These are phyloP conservation scores for Podospora fimiseda DNA, from an alignment of 495 filamentous ascomycete genomes.

Conservation along the genomic window DNA sequence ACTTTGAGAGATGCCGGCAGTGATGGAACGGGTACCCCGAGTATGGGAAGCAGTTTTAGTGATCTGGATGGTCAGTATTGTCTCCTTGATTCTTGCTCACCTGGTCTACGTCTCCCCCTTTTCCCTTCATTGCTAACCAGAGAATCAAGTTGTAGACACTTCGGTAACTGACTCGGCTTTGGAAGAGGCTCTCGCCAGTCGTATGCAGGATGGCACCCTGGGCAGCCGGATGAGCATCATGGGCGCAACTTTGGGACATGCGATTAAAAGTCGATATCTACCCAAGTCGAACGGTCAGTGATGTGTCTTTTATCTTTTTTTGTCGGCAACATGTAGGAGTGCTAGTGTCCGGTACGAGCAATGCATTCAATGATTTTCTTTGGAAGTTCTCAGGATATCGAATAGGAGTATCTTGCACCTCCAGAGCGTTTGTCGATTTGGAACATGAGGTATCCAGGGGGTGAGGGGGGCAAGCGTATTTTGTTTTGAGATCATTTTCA, in stretches of 20 bases:
- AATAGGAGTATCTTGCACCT: no score
- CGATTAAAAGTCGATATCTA: constrained; percentile 38
- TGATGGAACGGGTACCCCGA: constrained; percentile 82
- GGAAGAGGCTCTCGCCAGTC: constrained; percentile 87
- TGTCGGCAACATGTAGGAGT: no score
- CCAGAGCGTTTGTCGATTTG: no score
- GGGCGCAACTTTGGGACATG: constrained; percentile 60
- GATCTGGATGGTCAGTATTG: constrained; percentile 78
- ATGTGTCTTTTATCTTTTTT: no score
- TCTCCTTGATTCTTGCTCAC: background rate
- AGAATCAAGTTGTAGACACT: constrained; percentile 55
- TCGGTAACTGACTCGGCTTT: constrained; percentile 91
- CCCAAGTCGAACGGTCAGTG: constrained; percentile 26
- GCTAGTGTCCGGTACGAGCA: no score
- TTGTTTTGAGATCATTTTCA: no score
- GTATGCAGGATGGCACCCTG: constrained; percentile 77
- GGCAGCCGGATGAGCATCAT: constrained; percentile 78
- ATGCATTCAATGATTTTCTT: no score
- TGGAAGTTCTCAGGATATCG: no score
- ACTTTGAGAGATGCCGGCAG: constrained; percentile 57
- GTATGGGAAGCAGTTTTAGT: constrained; percentile 97
- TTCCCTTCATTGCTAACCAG: background rate
- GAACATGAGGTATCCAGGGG: no score
- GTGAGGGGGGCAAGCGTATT: no score
- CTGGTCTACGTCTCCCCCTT: background rate